Evolutionary conservation across 192 early-diverging fungal species (phyloP), one percentile per base, ranked within the genome.

Genomic region (Dimargaris xerosporica): DNA sequence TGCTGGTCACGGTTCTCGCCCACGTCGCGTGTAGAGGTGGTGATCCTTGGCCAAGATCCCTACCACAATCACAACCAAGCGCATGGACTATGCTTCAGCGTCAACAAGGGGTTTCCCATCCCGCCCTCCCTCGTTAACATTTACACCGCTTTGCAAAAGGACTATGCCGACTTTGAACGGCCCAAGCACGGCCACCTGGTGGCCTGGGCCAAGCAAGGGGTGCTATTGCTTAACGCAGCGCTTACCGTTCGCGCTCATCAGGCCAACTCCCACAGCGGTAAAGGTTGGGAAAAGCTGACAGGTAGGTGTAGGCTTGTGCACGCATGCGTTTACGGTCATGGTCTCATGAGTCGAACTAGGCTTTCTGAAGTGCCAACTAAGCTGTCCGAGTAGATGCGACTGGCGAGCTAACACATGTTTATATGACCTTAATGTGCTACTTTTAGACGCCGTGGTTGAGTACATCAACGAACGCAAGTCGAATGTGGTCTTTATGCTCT

Each of bases 121-220:
- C 95, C 95, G 34, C 95, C 93, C 34, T 94, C 92, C 15, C 79
- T 98, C 30, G 63, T 80, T 28, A 98, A 98, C 73, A 98, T 98
- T 67, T 96, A 85, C 74, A 85, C 83, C 64, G 89, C 82, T 31
- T 69, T 98, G 12, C 67, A 82, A 41, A 69, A 47, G 30, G 92
- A 94, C 64, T 80, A 83, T 41, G 82, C 84, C 0, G 70, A 75
- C 12, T 95, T 94, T 69, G 44, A 64, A 23, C 69, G 63, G 11
- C 94, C 93, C 5, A 64, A 67, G 13, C 90, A 94, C 54, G 93
- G 93, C 0, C 83, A 83, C 59, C 69, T 91, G n/a, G 74, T 75
- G n/a, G 80, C 80, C 15, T 91, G 89, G 89, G 83, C 88, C 0
- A 71, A 82, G 65, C 83, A 90, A 66, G 91, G 94, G 5, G 93